Percentiles rank a stretch among this genome's conserved stretches.
Evolutionary conservation across 2,329 filamentous ascomycete species (phyloP).

Genomic region (Sporothrix pseudoabietina): DNA sequence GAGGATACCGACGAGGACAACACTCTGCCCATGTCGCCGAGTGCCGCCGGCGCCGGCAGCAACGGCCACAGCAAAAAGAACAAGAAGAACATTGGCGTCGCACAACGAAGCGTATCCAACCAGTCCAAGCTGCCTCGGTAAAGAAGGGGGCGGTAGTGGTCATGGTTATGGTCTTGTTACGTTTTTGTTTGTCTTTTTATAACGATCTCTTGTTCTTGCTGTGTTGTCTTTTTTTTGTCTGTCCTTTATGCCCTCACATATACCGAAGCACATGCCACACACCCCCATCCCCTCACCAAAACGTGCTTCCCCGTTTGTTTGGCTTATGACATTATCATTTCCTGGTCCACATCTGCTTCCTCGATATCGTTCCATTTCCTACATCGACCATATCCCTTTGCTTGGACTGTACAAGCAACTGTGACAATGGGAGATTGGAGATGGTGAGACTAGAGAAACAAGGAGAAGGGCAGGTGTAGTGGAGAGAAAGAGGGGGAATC

Average conservation of each 20-base stretch:
- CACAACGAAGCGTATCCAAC: slow-evolving; percentile 19
- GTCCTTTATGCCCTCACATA: slow-evolving; percentile 17
- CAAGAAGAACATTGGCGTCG: slow-evolving; percentile 32
- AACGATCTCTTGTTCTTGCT: slow-evolving; percentile 6
- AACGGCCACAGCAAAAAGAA: slow-evolving; percentile 31
- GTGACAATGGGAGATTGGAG: neutral
- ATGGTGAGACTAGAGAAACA: neutral
- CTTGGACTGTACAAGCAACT: neutral
- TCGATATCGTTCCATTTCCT: neutral
- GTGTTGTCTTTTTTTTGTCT: neutral
- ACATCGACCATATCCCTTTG: no score
- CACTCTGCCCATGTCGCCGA: slow-evolving; percentile 43
- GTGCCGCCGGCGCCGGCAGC: slow-evolving; percentile 46
- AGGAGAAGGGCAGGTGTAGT: neutral
- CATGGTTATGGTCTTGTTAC: neutral
- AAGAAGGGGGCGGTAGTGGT: neutral
- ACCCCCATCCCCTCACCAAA: neutral
- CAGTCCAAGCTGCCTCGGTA: slow-evolving; percentile 31
- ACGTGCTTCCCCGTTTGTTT: neutral
- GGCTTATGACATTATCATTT: slow-evolving; percentile 1
- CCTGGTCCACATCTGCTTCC: neutral
- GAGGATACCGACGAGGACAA: slow-evolving; percentile 73
- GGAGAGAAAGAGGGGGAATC: neutral
- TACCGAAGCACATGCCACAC: slow-evolving; percentile 13
- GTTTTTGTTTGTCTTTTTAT: neutral